These are phyloP conservation scores for Malus sieversii DNA, from an alignment of 306 rosid species.

Conservation along the genomic window DNA sequence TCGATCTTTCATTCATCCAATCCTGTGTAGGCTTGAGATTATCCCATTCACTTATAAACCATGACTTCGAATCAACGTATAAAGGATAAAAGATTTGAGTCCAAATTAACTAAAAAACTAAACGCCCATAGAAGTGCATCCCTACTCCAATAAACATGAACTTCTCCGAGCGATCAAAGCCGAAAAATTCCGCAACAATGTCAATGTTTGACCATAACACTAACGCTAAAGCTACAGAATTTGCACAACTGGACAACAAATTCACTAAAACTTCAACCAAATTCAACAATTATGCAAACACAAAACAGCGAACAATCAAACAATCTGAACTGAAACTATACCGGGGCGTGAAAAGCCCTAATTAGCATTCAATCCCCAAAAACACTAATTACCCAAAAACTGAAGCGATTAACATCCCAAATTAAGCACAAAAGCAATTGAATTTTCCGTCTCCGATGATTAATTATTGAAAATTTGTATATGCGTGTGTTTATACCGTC, in stretches of 20 bases:
- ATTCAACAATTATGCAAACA: not conserved
- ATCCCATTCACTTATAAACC: not conserved
- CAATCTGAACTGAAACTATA: not conserved
- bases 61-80: not conserved
- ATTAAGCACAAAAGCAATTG: not conserved
- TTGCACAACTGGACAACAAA: not conserved
- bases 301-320: not conserved
- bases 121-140: not conserved
- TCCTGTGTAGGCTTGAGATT: not conserved
- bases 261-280: not conserved
- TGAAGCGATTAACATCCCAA: not conserved
- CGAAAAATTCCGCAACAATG: not conserved
- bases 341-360: constrained; percentile 10
- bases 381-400: constrained; percentile 19
- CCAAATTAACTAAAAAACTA: not conserved
- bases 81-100: not conserved
- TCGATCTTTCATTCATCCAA: not conserved
- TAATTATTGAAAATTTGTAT: not conserved
- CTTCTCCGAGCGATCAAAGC: not conserved
- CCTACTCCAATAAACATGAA: not conserved
- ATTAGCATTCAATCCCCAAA: constrained; percentile 5
- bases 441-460: not conserved
- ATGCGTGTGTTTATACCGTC: constrained; percentile 15
- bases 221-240: not conserved
- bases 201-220: not conserved